These are phyloP conservation scores for Triangularia verruculosa DNA, from an alignment of 2,329 filamentous ascomycete genomes.

Conservation along the genomic window DNA sequence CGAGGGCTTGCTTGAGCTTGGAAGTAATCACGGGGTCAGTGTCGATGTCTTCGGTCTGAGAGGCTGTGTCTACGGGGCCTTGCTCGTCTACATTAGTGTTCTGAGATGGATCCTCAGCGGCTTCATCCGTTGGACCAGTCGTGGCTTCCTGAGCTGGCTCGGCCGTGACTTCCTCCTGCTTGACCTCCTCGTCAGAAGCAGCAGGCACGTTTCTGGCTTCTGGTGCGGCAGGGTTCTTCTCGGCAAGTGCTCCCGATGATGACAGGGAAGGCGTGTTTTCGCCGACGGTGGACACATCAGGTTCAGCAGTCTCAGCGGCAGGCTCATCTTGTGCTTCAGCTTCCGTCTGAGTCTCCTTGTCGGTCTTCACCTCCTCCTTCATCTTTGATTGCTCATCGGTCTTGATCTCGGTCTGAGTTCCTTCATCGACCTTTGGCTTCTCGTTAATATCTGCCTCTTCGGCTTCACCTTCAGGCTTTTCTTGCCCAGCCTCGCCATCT, in stretches of 20 bases:
- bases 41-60: not conserved
- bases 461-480: not conserved
- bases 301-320: not conserved
- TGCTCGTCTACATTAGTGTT: not conserved
- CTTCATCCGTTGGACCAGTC: not conserved
- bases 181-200: not conserved
- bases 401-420: not conserved
- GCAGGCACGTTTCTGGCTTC: not conserved
- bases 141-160: not conserved
- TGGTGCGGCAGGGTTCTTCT: not conserved
- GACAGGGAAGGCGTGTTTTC: constrained; percentile 2
- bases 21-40: constrained; percentile 3
- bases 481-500: constrained; percentile 7
- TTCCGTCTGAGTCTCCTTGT: not conserved
- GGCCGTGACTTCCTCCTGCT: not conserved
- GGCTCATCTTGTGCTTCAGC: not conserved
- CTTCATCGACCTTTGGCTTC: constrained; percentile 20
- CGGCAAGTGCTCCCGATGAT: not conserved
- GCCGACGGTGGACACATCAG: not conserved
- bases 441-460: not conserved
- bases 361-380: not conserved
- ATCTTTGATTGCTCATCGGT: too few relatives aligned
- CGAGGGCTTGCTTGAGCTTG: constrained; percentile 16
- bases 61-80: not conserved
- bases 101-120: not conserved